Percentiles rank a stretch among this genome's conserved stretches.
Evolutionary conservation across 441 rosid species (phyloP).

Genomic region (Pelargonium myrrhifolium): DNA sequence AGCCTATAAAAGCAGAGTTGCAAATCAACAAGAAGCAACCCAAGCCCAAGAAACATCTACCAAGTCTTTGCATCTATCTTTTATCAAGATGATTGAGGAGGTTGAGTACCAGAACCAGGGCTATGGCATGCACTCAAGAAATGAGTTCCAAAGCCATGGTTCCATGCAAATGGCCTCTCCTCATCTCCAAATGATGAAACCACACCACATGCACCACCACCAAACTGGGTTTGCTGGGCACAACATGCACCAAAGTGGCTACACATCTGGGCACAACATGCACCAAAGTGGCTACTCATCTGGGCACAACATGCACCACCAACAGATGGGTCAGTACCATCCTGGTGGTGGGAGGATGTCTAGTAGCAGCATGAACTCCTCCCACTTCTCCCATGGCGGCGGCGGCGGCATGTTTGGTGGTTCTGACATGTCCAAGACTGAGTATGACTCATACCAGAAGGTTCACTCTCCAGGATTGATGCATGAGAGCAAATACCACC

Average conservation of each 20-base stretch:
- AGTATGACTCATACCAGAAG: background rate
- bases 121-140: background rate
- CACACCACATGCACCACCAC: background rate
- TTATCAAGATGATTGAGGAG: slow-evolving; percentile 1
- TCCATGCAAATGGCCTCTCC: background rate
- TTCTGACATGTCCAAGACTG: background rate
- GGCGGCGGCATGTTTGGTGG: background rate
- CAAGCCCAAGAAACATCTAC: background rate
- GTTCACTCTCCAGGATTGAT: background rate
- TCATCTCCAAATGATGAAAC: background rate
- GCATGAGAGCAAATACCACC: slow-evolving; percentile 1
- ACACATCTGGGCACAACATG: too few species aligned
- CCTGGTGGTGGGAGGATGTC: background rate
- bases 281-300: background rate
- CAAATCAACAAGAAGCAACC: background rate
- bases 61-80: background rate
- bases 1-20: background rate
- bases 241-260: background rate
- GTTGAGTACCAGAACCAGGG: slow-evolving; percentile 1
- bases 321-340: background rate
- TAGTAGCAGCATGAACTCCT: background rate
- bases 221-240: background rate
- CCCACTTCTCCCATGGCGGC: background rate
- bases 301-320: background rate
- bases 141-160: background rate